A percentile compares a stretch with the other conserved stretches of the same genome.
Conservation (phyloP, 2,329 filamentous ascomycete genomes). For the Scorias spongiosa region DNA sequence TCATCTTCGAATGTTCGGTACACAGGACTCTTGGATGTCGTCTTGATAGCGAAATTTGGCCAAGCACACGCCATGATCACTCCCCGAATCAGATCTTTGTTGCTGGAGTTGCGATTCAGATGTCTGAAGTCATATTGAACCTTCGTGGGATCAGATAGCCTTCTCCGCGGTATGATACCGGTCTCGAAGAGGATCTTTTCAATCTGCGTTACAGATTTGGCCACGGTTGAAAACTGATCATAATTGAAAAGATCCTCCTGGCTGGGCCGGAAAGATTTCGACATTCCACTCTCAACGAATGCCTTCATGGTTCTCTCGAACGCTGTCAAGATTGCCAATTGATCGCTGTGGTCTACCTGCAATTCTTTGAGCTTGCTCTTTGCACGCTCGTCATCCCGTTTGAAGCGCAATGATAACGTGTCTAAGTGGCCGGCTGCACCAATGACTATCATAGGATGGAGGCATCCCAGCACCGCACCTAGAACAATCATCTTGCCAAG, state of each 20-base stretch:
- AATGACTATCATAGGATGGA: slow-evolving; percentile 35
- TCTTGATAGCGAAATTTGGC: slow-evolving; percentile 28
- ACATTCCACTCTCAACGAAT: slow-evolving; percentile 15
- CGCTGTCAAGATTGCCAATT: slow-evolving; percentile 30
- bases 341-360: slow-evolving; percentile 26
- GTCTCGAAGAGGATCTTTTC: slow-evolving; percentile 22
- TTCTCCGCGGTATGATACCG: slow-evolving; percentile 18
- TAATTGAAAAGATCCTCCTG: slow-evolving; percentile 18
- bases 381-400: slow-evolving; percentile 20
- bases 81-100: slow-evolving; percentile 29
- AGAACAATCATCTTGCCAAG: slow-evolving; percentile 36
- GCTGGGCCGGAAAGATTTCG: slow-evolving; percentile 9
- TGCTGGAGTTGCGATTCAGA: slow-evolving; percentile 32
- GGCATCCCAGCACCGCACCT: slow-evolving; percentile 36
- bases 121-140: neutral
- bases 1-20: slow-evolving; percentile 16
- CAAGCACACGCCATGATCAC: slow-evolving; percentile 30
- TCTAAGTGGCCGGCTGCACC: slow-evolving; percentile 21
- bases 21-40: slow-evolving; percentile 4
- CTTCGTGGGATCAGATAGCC: slow-evolving; percentile 15
- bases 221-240: slow-evolving; percentile 21
- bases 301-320: slow-evolving; percentile 25
- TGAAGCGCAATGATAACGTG: slow-evolving; percentile 21
- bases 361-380: slow-evolving; percentile 5
- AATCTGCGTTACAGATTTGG: slow-evolving; percentile 18